A percentile compares a stretch with the other conserved stretches of the same genome.
These are phyloP conservation scores for Phaeosphaeria sp. DNA, from an alignment of 2,329 filamentous ascomycete species.

Conservation along the genomic window DNA sequence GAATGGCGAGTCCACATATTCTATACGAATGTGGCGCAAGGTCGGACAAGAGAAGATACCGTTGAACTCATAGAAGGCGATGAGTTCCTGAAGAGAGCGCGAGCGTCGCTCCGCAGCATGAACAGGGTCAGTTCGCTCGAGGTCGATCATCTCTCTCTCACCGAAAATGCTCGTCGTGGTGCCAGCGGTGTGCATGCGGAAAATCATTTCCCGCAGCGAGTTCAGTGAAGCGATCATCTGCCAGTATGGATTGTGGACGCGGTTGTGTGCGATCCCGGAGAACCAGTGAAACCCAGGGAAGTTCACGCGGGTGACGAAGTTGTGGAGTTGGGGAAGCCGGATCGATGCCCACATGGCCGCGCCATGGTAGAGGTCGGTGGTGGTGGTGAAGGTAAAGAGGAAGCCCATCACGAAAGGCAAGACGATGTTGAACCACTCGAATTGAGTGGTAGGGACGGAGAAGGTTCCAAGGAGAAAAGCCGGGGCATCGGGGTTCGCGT, in stretches of 20 bases:
- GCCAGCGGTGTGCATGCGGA: conserved; percentile 82
- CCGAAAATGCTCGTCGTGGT: conserved; percentile 73
- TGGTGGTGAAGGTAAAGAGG: conserved; percentile 16
- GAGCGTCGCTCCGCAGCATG: conserved; percentile 75
- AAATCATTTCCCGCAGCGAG: conserved; percentile 78
- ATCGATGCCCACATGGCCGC: conserved; percentile 11
- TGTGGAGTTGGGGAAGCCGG: conserved; percentile 9
- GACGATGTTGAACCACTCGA: conserved; percentile 15
- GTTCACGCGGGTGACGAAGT: conserved; percentile 49
- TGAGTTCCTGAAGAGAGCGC: conserved; percentile 81
- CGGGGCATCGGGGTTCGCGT: conserved; percentile 9
- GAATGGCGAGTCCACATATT: conserved; percentile 67
- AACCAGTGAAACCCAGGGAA: conserved; percentile 51
- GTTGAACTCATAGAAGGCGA: conserved; percentile 80
- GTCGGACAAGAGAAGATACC: conserved; percentile 72
- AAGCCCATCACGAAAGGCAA: conserved; percentile 14
- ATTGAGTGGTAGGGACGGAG: background rate
- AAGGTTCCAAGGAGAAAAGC: conserved; percentile 16
- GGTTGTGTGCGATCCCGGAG: conserved; percentile 76
- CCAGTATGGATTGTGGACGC: conserved; percentile 88
- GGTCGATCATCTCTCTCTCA: conserved; percentile 60
- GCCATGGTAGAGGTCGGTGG: conserved; percentile 17
- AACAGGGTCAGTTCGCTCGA: conserved; percentile 81
- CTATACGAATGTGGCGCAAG: conserved; percentile 76
- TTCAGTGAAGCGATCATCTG: conserved; percentile 87